Conservation (phyloP, 225 moss, liverwort and hornwort species). For the Bryoerythrophyllum caledonicum region DNA sequence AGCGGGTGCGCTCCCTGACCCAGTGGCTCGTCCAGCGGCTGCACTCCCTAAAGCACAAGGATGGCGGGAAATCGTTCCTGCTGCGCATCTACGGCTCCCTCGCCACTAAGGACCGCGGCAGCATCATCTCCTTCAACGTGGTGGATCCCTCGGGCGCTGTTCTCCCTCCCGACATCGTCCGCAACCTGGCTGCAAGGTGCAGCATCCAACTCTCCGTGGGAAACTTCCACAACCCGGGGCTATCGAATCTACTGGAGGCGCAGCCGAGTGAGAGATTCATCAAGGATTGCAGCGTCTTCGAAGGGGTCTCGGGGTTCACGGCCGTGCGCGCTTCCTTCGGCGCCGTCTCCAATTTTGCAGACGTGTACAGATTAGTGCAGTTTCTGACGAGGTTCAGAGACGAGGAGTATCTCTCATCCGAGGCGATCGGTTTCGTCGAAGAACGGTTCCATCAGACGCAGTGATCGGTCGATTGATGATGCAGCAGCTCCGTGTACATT, state of each 20-base stretch:
- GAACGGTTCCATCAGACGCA: constrained; percentile 37
- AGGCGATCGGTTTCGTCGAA: constrained; percentile 65
- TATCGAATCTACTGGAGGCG: constrained; percentile 45
- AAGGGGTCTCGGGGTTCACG: constrained; percentile 29
- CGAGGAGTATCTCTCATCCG: constrained; percentile 66
- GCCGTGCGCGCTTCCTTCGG: constrained; percentile 72
- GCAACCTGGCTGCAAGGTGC: constrained; percentile 60
- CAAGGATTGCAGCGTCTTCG: constrained; percentile 47
- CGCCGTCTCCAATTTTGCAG: constrained; percentile 64
- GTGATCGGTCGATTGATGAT: not conserved
- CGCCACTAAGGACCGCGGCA: constrained; percentile 54
- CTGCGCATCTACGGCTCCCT: constrained; percentile 66
- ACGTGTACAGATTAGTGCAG: constrained; percentile 71
- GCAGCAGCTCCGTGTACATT: not conserved
- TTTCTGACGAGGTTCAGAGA: constrained; percentile 75
- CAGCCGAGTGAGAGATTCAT: constrained; percentile 28
- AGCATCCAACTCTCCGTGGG: constrained; percentile 71
- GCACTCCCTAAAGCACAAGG: constrained; percentile 55
- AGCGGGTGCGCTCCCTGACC: constrained; percentile 59
- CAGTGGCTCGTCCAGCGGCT: constrained; percentile 65
- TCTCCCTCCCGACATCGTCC: constrained; percentile 57
- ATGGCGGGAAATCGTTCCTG: constrained; percentile 40
- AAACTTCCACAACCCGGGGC: constrained; percentile 57
- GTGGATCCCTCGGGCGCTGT: constrained; percentile 63
- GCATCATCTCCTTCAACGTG: constrained; percentile 69